phyloP scores from a whole-genome alignment of 1,139 yeast genomes.

The Protomyces lactucae-debilis region DNA sequence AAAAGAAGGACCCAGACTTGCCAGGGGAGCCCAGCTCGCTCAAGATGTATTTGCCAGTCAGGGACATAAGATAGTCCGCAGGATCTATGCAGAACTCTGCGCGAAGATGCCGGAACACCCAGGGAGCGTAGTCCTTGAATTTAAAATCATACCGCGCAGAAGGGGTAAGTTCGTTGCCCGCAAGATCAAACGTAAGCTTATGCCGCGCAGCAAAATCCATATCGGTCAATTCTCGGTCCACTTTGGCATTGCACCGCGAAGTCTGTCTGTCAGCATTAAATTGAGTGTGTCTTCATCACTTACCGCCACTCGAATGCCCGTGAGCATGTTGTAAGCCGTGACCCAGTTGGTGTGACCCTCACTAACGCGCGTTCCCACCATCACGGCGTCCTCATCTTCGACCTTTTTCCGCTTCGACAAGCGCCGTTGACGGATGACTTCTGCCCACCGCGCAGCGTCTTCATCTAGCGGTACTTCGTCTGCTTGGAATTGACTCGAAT shows the following conservation, averaged over 20 bases:
- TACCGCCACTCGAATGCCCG: constrained; percentile 78
- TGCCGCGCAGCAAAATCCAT: constrained; percentile 66
- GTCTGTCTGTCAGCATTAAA: constrained; percentile 43
- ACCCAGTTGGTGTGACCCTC: constrained; percentile 93
- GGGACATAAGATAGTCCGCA: constrained; percentile 87
- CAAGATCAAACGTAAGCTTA: constrained; percentile 78
- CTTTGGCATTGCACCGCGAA: constrained; percentile 80
- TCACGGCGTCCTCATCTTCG: constrained; percentile 54
- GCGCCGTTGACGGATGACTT: constrained; percentile 37
- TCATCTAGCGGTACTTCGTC: constrained; percentile 27
- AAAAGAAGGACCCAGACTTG: constrained; percentile 92
- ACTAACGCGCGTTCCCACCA: constrained; percentile 75
- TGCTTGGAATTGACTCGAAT: constrained; percentile 4
- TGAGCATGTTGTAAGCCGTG: constrained; percentile 93
- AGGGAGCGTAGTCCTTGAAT: constrained; percentile 93
- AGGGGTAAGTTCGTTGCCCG: constrained; percentile 87
- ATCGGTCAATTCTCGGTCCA: constrained; percentile 65
- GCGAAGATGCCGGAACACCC: constrained; percentile 83
- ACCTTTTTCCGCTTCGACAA: constrained; percentile 44
- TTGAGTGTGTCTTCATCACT: not conserved
- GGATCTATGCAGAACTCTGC: constrained; percentile 81
- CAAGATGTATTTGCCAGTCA: constrained; percentile 86
- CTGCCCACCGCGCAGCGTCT: constrained; percentile 30
- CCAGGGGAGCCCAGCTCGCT: constrained; percentile 96
- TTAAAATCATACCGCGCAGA: constrained; percentile 92